Evolutionary conservation across 805 yeast species (phyloP).

Genomic region (Candida mattraensis): DNA sequence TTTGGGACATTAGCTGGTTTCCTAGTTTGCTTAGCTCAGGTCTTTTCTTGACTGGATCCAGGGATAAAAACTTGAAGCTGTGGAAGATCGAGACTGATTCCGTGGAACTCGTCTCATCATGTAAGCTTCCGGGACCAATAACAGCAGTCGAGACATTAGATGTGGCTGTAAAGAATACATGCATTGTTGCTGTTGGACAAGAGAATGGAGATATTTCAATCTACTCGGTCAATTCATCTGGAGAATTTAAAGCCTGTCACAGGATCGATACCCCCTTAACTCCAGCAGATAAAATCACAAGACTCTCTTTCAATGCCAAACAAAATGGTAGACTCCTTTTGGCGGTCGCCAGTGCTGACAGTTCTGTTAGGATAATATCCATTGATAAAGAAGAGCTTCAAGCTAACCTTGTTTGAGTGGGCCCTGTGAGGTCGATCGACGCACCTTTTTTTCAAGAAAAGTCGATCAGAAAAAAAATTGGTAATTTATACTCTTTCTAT

Average conservation of each 20-base stretch:
- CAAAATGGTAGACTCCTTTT: constrained; percentile 35
- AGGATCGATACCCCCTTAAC: constrained; percentile 40
- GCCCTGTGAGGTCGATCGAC: constrained; percentile 19
- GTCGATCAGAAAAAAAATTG: not conserved
- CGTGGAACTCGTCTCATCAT: constrained; percentile 37
- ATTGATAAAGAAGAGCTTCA: constrained; percentile 5
- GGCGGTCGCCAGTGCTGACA: constrained; percentile 67
- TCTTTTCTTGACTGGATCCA: constrained; percentile 77
- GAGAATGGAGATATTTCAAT: constrained; percentile 64
- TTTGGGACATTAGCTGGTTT: constrained; percentile 95
- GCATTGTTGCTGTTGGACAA: constrained; percentile 60
- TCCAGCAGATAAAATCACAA: constrained; percentile 63
- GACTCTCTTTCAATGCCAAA: constrained; percentile 50
- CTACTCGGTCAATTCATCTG: constrained; percentile 35
- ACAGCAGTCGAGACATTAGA: constrained; percentile 63
- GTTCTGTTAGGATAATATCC: constrained; percentile 47
- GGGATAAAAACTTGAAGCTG: constrained; percentile 75
- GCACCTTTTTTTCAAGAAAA: constrained; percentile 3
- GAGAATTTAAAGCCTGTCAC: constrained; percentile 31
- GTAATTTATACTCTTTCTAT: constrained; percentile 5
- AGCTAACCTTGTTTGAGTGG: no score
- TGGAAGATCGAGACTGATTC: constrained; percentile 47
- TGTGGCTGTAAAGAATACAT: constrained; percentile 29
- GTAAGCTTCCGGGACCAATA: constrained; percentile 56
- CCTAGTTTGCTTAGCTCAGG: constrained; percentile 43